Evolutionary conservation across 2,329 filamentous ascomycete genomes (phyloP).

Genomic region (Colletotrichum higginsianum): DNA sequence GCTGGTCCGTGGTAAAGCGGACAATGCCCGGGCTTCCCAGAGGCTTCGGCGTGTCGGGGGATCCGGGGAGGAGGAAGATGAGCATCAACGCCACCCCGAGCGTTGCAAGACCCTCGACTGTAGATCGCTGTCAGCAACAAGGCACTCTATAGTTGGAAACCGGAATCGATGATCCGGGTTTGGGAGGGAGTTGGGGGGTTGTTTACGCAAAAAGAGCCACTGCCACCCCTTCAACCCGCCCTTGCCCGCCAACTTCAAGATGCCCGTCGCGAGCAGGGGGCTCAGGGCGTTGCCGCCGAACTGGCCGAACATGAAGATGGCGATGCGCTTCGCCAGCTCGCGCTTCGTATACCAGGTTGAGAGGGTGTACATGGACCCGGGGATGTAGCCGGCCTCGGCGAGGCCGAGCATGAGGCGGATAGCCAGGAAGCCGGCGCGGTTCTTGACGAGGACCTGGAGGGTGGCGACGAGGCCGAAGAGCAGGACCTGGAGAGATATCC

Average conservation of each 20-base stretch:
- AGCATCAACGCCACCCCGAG: constrained; percentile 56
- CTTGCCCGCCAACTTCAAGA: constrained; percentile 60
- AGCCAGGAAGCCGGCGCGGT: constrained; percentile 61
- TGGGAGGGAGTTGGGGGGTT: neutral
- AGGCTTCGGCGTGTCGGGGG: constrained; percentile 57
- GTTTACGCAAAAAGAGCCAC: constrained; percentile 64
- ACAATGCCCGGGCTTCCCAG: constrained; percentile 57
- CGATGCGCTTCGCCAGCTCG: constrained; percentile 62
- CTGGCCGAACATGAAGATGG: constrained; percentile 68
- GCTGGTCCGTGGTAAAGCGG: constrained; percentile 53
- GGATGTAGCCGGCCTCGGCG: constrained; percentile 67
- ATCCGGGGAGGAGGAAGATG: constrained; percentile 59
- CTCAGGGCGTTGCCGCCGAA: constrained; percentile 65
- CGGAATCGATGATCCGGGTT: neutral
- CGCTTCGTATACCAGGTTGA: constrained; percentile 65
- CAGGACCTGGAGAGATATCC: constrained; percentile 65
- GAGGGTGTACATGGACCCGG: constrained; percentile 65
- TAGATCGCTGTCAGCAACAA: constrained; percentile 1
- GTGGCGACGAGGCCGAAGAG: constrained; percentile 63
- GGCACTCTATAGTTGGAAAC: neutral
- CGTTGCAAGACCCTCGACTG: constrained; percentile 63
- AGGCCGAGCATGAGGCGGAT: constrained; percentile 62
- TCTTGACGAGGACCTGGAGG: constrained; percentile 59
- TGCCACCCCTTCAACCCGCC: constrained; percentile 63
- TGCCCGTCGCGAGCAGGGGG: constrained; percentile 63